Conservation (phyloP, 202 grass and related monocot genomes). For the Brachypodium distachyon region DNA sequence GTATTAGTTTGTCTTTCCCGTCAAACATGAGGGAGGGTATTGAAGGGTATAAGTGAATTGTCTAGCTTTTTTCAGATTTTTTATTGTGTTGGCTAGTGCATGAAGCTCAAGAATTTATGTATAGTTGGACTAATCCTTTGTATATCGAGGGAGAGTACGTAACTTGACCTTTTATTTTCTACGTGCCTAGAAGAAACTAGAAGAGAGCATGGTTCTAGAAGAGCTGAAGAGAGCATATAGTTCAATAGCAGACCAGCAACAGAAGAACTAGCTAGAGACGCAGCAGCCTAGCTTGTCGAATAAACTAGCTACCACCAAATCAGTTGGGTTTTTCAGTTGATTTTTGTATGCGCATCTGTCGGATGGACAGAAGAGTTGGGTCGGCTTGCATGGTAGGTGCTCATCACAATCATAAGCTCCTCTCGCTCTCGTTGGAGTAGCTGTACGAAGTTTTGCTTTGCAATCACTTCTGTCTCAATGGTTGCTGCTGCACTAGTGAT, state of each 20-base stretch:
- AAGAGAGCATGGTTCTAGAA: background rate
- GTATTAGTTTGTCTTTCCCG: no score
- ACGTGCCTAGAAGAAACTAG: background rate
- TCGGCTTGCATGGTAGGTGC: slow-evolving; percentile 5
- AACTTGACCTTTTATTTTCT: no score
- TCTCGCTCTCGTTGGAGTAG: background rate
- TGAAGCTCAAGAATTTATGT: no score
- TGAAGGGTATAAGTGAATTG: no score
- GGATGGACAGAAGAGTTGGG: background rate
- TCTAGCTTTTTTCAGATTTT: no score
- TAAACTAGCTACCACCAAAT: background rate
- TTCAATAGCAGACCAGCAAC: background rate
- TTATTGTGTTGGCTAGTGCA: no score
- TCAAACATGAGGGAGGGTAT: no score
- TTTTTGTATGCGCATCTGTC: background rate
- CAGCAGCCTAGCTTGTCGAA: no score
- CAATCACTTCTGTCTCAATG: background rate
- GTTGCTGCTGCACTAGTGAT: background rate
- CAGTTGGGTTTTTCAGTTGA: background rate
- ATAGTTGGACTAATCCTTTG: no score
- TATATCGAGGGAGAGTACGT: no score
- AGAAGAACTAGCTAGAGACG: background rate
- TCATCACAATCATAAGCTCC: slow-evolving; percentile 10
- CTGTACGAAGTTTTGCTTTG: background rate
- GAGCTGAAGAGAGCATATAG: background rate